A percentile compares a stretch with the other conserved stretches of the same genome.
Conservation (phyloP, 2,329 filamentous ascomycete species). For the Beauveria asiatica region DNA sequence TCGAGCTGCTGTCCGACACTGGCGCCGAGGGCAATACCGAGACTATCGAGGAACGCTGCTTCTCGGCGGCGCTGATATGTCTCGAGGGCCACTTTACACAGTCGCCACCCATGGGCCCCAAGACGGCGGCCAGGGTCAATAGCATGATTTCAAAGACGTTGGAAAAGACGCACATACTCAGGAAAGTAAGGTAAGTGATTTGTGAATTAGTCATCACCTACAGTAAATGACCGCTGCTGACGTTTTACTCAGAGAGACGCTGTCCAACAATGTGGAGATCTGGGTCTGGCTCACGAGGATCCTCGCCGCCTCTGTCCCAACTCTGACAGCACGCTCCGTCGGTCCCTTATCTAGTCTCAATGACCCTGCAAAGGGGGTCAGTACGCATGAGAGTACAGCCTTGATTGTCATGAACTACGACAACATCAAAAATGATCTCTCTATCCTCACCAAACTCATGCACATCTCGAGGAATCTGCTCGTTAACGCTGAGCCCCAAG, state of each 20-base stretch:
- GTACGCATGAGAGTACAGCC: conserved; percentile 53
- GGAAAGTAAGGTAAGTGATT: conserved; percentile 46
- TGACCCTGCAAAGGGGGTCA: conserved; percentile 47
- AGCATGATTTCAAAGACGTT: conserved; percentile 52
- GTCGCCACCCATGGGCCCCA: conserved; percentile 47
- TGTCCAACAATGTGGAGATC: conserved; percentile 55
- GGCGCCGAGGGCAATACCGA: conserved; percentile 23
- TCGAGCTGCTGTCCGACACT: conserved; percentile 12
- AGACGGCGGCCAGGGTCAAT: conserved; percentile 45
- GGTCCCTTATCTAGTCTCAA: conserved; percentile 45
- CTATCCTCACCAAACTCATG: conserved; percentile 58
- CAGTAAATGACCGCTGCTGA: not conserved
- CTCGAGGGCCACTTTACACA: conserved; percentile 54
- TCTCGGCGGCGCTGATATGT: conserved; percentile 51
- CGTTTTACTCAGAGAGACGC: conserved; percentile 39
- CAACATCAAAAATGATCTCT: conserved; percentile 52
- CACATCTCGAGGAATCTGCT: conserved; percentile 57
- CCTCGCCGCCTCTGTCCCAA: conserved; percentile 52
- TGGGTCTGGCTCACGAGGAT: conserved; percentile 58
- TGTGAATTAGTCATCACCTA: not conserved
- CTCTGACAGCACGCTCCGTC: conserved; percentile 50
- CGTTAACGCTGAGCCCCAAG: conserved; percentile 55
- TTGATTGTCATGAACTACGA: conserved; percentile 56
- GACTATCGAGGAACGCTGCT: conserved; percentile 56
- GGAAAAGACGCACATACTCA: conserved; percentile 54